Conservation (phyloP, 176 grass and related monocot species). For the Canna indica region DNA sequence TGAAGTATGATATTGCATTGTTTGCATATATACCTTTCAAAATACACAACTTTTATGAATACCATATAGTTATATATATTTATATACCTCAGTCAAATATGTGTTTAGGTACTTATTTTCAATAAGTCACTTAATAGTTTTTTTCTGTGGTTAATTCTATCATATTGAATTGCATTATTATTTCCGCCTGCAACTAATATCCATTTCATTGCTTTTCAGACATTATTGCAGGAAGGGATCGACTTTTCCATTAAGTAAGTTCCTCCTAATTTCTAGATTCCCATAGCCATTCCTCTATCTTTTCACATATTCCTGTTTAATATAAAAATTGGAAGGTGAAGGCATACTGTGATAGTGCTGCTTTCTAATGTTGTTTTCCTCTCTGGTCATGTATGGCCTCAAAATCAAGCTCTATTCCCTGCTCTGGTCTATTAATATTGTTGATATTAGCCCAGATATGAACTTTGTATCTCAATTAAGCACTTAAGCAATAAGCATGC, state of each 20-base stretch:
- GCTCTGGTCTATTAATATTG: neutral
- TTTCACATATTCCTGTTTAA: neutral
- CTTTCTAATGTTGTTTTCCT: neutral
- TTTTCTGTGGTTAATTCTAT: neutral
- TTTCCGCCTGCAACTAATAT: slow-evolving; percentile 19
- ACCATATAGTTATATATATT: too few species aligned
- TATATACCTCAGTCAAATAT: too few species aligned
- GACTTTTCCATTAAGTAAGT: slow-evolving; percentile 46
- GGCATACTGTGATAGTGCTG: too few species aligned
- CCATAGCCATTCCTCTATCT: neutral
- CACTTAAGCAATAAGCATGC: too few species aligned
- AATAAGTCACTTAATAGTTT: neutral
- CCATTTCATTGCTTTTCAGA: slow-evolving; percentile 36
- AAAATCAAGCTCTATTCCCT: neutral
- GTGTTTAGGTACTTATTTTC: too few species aligned
- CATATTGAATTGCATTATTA: slow-evolving; percentile 9
- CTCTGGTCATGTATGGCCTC: too few species aligned
- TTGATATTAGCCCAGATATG: neutral
- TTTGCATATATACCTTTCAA: too few species aligned
- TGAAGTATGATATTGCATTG: too few species aligned
- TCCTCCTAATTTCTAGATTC: neutral
- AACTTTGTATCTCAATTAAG: neutral
- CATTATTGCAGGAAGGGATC: slow-evolving; percentile 81
- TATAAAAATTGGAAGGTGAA: too few species aligned
- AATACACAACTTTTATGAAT: too few species aligned